Evolutionary conservation across 2,329 filamentous ascomycete genomes (phyloP), one percentile per base, ranked within the genome.

Genomic region (Berkeleyomyces basicola): DNA sequence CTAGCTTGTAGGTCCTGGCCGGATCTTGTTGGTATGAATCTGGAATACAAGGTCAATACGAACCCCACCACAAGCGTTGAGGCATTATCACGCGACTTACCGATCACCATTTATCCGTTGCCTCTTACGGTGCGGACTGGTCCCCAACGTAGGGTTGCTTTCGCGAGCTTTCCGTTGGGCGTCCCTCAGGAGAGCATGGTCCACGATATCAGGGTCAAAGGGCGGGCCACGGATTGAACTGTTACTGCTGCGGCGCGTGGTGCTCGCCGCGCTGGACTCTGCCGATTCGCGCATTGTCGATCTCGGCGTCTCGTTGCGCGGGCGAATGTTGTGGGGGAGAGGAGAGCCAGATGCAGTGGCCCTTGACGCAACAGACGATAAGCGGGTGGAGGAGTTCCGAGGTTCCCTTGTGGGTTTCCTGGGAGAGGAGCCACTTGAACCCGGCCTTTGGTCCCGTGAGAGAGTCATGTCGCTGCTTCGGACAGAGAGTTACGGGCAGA

Each of bases 1-100:
- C 90, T 95, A 61, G 92, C 90, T 71, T 92, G 88, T 33, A 97
- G 78, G 73, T 99, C 93, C 73, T 96, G 90, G 4, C 92, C 93
- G 67, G 91, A 86, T 49, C 93, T 83, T 68, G 93, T 95, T 37
- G 93, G 93, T 68, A 99, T 97, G 72, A 99, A 99, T 69, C 93
- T 95, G 71, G 64, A 59, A 55, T n/a, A 55, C 37, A 36, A 51
- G 9, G 67, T 72, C 62, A 74, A 69, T 63, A 49, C 61, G 51
- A 16, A 14, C 5, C 37, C 1, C 40, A 31, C 1, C 3, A 39
- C 33, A 49, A 23, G 2, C 1, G 14, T 6, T 16, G 37, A 39
- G 23, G 4, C 16, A 42, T n/a, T 61, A 36, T 5, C 11, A 16
- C 11, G 7, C 42, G 46, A 71, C 70, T 49, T 66, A 88, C 85